Evolutionary conservation across 2,329 filamentous ascomycete species (phyloP).

Genomic region (Sphaerulina musiva): DNA sequence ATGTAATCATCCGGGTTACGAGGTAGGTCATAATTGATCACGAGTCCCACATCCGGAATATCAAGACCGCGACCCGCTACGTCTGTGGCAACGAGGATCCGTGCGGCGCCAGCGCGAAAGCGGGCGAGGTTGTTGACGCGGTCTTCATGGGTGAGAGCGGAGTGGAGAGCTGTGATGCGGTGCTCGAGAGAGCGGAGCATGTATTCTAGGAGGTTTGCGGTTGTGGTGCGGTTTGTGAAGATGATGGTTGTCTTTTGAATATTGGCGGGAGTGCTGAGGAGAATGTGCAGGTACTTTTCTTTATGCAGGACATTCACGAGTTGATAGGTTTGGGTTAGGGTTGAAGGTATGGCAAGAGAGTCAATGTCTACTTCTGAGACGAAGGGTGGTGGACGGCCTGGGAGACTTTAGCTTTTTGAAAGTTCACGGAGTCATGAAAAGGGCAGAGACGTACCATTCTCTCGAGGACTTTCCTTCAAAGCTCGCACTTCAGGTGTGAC

Average conservation of each 20-base stretch:
- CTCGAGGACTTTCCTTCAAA: slow-evolving; percentile 54
- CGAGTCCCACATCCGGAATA: slow-evolving; percentile 83
- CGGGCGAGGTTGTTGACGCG: slow-evolving; percentile 80
- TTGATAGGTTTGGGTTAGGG: slow-evolving; percentile 76
- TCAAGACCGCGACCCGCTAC: slow-evolving; percentile 91
- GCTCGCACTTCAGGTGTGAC: slow-evolving; percentile 87
- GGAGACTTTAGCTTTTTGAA: neutral
- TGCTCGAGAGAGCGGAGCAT: slow-evolving; percentile 79
- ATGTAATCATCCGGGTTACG: slow-evolving; percentile 97
- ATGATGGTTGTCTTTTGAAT: slow-evolving; percentile 73
- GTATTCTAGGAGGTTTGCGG: slow-evolving; percentile 83
- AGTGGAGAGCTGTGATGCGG: slow-evolving; percentile 86
- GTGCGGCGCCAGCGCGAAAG: slow-evolving; percentile 81
- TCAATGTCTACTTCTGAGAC: slow-evolving; percentile 79
- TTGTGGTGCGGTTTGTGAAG: slow-evolving; percentile 87
- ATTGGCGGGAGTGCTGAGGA: slow-evolving; percentile 74
- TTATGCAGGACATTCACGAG: slow-evolving; percentile 86
- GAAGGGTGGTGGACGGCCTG: slow-evolving; percentile 57
- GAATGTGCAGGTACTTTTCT: slow-evolving; percentile 87
- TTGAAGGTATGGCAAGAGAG: slow-evolving; percentile 68
- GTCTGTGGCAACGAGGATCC: slow-evolving; percentile 85
- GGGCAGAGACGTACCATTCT: slow-evolving; percentile 4
- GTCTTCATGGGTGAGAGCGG: slow-evolving; percentile 74
- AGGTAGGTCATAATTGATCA: slow-evolving; percentile 93
- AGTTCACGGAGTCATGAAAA: neutral